phyloP scores from a whole-genome alignment of 2,329 filamentous ascomycete species.

The Pseudogymnoascus sp. region DNA sequence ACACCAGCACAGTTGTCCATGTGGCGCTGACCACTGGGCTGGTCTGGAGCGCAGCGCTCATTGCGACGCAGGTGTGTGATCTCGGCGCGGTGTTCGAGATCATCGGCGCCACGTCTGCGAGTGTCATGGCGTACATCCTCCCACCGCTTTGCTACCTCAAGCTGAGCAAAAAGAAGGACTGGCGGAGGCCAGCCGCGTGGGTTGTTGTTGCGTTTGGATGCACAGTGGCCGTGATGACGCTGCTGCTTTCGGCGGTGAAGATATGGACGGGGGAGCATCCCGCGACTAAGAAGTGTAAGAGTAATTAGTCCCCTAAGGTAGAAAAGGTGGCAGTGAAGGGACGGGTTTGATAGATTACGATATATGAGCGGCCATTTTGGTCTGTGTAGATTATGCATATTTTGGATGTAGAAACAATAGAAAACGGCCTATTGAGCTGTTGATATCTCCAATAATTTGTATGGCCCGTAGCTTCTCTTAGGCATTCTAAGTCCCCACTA shows the following conservation, averaged over 20 bases:
- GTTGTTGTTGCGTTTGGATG: slow-evolving; percentile 73
- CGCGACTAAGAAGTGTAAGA: background rate
- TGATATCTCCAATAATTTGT: background rate
- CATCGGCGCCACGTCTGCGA: slow-evolving; percentile 90
- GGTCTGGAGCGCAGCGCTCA: slow-evolving; percentile 67
- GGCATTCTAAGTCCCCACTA: background rate
- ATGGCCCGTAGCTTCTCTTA: background rate
- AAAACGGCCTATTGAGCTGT: background rate
- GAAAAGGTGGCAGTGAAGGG: background rate
- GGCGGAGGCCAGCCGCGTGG: slow-evolving; percentile 64
- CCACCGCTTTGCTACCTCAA: slow-evolving; percentile 95
- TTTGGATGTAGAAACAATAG: background rate
- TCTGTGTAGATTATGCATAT: background rate
- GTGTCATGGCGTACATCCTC: slow-evolving; percentile 88
- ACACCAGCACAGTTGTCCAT: slow-evolving; percentile 72
- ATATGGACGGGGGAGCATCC: background rate
- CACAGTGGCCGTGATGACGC: slow-evolving; percentile 45
- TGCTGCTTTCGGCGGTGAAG: slow-evolving; percentile 4
- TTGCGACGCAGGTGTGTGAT: slow-evolving; percentile 85
- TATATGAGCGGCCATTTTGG: background rate
- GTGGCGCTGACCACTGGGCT: slow-evolving; percentile 77
- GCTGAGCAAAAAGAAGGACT: slow-evolving; percentile 63
- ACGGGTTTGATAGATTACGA: background rate
- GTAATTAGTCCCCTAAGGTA: background rate
- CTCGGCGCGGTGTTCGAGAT: slow-evolving; percentile 91